Evolutionary conservation across 106 monocot species (phyloP).

Genomic region (Platanthera zijinensis): DNA sequence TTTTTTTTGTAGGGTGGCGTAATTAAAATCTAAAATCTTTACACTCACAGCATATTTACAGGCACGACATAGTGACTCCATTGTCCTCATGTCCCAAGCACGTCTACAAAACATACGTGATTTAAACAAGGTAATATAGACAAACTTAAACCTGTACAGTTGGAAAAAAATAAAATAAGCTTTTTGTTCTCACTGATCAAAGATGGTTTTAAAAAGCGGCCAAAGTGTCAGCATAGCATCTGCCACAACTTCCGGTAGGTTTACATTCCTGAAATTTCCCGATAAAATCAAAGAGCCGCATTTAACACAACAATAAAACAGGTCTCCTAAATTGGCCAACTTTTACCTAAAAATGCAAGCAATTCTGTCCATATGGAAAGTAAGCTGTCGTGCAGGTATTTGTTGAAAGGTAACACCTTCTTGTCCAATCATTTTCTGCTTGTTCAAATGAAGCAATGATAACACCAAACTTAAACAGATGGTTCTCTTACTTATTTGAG

Average conservation of each 20-base stretch:
- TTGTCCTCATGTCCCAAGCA: slow-evolving; percentile 93
- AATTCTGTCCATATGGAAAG: slow-evolving; percentile 83
- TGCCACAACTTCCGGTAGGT: slow-evolving; percentile 75
- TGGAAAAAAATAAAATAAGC: background rate
- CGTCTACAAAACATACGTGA: slow-evolving; percentile 36
- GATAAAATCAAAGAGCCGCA: background rate
- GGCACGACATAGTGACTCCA: slow-evolving; percentile 91
- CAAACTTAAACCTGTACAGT: background rate
- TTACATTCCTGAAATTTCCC: slow-evolving; percentile 54
- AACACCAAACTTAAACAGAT: background rate
- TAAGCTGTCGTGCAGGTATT: slow-evolving; percentile 68
- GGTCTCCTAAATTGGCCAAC: background rate
- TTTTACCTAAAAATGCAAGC: slow-evolving; percentile 80
- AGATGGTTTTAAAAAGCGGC: slow-evolving; percentile 79
- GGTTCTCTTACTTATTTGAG: background rate
- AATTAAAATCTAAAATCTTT: no score
- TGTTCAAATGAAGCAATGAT: slow-evolving; percentile 9
- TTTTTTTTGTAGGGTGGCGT: no score
- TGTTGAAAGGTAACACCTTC: slow-evolving; percentile 49
- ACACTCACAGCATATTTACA: slow-evolving; percentile 96
- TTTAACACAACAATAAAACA: background rate
- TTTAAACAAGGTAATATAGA: background rate
- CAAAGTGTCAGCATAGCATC: slow-evolving; percentile 72
- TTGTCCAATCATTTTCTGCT: slow-evolving; percentile 61
- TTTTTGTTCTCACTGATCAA: slow-evolving; percentile 63